Evolutionary conservation across 1,284 basidiomycete genomes (phyloP).

Genomic region (Bjerkandera adusta): DNA sequence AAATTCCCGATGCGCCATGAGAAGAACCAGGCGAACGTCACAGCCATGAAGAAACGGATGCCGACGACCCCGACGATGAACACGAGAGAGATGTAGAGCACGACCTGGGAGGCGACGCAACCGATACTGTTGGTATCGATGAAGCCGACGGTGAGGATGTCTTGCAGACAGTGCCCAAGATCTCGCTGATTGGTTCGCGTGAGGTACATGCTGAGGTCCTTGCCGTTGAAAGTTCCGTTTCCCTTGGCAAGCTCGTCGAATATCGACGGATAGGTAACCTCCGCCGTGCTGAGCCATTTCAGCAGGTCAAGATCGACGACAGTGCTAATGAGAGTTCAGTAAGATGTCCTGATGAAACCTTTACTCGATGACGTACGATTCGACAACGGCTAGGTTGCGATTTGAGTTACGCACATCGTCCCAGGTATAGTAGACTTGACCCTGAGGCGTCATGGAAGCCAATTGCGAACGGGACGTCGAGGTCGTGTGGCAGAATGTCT

Average conservation of each 20-base stretch:
- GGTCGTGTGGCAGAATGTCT: conserved; percentile 75
- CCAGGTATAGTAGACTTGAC: conserved; percentile 95
- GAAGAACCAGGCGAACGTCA: conserved; percentile 97
- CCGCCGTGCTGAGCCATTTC: conserved; percentile 75
- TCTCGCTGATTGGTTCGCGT: conserved; percentile 62
- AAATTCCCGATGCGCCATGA: conserved; percentile 94
- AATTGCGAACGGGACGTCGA: conserved; percentile 53
- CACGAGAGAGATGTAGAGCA: conserved; percentile 92
- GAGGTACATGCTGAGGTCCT: conserved; percentile 86
- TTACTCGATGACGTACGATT: conserved; percentile 59
- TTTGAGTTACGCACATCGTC: conserved; percentile 68
- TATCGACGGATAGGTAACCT: conserved; percentile 79
- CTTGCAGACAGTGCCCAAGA: conserved; percentile 82
- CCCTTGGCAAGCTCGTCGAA: conserved; percentile 77
- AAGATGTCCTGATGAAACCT: conserved; percentile 8
- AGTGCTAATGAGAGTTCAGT: conserved; percentile 41
- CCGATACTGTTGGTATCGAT: conserved; percentile 94
- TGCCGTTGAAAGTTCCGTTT: conserved; percentile 75
- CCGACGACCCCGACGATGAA: conserved; percentile 97
- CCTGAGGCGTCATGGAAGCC: conserved; percentile 50
- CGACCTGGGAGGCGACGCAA: conserved; percentile 93
- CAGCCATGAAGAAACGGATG: conserved; percentile 96
- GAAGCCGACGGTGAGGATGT: conserved; percentile 87
- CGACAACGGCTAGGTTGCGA: conserved; percentile 88
- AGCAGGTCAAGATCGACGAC: conserved; percentile 88